Conservation (phyloP, 1,284 basidiomycete genomes). For the Uromyces viciae-fabae region DNA sequence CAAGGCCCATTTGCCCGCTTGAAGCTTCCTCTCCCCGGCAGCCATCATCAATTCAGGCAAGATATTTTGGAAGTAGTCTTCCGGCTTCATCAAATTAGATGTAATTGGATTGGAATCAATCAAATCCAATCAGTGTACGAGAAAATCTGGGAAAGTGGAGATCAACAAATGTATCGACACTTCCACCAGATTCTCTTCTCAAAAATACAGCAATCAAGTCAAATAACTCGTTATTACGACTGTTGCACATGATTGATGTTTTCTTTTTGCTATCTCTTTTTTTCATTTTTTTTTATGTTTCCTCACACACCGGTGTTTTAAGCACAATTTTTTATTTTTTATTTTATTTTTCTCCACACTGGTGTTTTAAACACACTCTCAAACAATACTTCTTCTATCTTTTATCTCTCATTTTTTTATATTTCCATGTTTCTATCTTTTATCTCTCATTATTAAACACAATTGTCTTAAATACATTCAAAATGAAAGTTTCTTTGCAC, state of each 20-base stretch:
- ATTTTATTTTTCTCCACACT: not conserved
- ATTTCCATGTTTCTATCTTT: no score
- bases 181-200: not conserved
- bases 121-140: constrained; percentile 57
- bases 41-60: constrained; percentile 49
- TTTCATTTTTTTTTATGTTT: no score
- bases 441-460: no score
- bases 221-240: not conserved
- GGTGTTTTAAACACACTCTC: not conserved
- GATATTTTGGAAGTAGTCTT: constrained; percentile 55
- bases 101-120: constrained; percentile 55
- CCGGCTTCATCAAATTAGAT: constrained; percentile 54
- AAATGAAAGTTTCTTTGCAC: no score
- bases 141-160: constrained; percentile 46
- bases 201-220: not conserved
- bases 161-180: not conserved
- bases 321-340: not conserved
- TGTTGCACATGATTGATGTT: not conserved
- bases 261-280: no score
- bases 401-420: not conserved
- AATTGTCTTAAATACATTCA: no score
- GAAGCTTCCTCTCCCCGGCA: constrained; percentile 55
- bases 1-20: constrained; percentile 59
- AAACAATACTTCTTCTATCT: not conserved
- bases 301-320: no score